These are phyloP conservation scores for Penicillium brevicompactum DNA, from an alignment of 2,329 filamentous ascomycete genomes.

Conservation along the genomic window DNA sequence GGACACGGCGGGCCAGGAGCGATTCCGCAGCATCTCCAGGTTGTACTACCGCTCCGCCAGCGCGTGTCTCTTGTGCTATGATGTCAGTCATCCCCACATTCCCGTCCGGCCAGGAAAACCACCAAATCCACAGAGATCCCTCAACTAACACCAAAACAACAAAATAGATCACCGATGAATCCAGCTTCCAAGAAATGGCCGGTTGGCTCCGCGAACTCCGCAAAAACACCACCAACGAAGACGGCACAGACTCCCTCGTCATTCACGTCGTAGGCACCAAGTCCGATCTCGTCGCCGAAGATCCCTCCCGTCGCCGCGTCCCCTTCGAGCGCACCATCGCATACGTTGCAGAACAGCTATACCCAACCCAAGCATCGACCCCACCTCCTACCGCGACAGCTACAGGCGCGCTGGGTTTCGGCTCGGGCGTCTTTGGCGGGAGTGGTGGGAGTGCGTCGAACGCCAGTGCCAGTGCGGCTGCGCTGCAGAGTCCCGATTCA, in stretches of 20 bases:
- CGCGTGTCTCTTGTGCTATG: constrained; percentile 91
- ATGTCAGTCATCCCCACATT: constrained; percentile 38
- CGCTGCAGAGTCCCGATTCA: constrained; percentile 42
- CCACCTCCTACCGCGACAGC: constrained; percentile 64
- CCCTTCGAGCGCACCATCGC: constrained; percentile 95
- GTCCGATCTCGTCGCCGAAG: constrained; percentile 83
- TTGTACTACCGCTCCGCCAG: constrained; percentile 97
- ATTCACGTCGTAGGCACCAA: constrained; percentile 96
- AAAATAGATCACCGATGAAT: constrained; percentile 70
- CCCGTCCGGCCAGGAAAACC: neutral
- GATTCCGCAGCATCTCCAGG: constrained; percentile 90
- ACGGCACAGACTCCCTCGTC: constrained; percentile 69
- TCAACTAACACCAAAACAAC: neutral
- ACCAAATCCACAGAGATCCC: neutral
- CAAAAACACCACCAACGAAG: constrained; percentile 64
- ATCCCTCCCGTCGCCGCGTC: constrained; percentile 77
- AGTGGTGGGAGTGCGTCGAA: constrained; percentile 28
- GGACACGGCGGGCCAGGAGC: constrained; percentile 95
- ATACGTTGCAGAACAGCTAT: constrained; percentile 90
- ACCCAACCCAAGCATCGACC: constrained; percentile 68
- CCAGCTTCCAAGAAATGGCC: constrained; percentile 89
- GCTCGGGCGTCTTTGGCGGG: constrained; percentile 20
- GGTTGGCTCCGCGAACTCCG: constrained; percentile 85
- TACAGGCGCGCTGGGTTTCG: constrained; percentile 17
- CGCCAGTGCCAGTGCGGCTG: constrained; percentile 23